These are phyloP conservation scores for Sphagnum contortum DNA, from an alignment of 225 moss, liverwort and hornwort genomes.

Conservation along the genomic window DNA sequence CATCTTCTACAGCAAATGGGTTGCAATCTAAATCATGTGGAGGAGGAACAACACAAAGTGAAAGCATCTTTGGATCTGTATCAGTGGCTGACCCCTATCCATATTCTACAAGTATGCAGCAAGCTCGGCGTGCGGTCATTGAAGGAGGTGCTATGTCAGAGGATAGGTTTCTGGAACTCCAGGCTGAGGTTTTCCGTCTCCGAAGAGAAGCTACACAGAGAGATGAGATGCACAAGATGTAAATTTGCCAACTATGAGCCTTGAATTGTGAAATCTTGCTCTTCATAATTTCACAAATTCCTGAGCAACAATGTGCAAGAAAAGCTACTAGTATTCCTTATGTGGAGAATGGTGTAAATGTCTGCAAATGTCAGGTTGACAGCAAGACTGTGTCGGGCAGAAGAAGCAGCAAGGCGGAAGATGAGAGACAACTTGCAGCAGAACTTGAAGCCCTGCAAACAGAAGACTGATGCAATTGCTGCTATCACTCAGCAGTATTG, in stretches of 20 bases:
- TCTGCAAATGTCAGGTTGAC: constrained; percentile 20
- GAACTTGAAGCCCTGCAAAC: constrained; percentile 43
- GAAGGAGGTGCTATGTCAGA: constrained; percentile 53
- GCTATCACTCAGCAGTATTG: constrained; percentile 52
- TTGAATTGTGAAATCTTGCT: not conserved
- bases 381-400: constrained; percentile 47
- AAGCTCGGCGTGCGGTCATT: constrained; percentile 25
- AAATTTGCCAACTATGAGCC: constrained; percentile 6
- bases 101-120: constrained; percentile 14
- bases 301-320: not conserved
- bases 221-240: constrained; percentile 54
- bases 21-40: no score
- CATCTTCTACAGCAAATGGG: no score
- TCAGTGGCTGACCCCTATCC: no score
- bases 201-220: constrained; percentile 35
- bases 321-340: not conserved
- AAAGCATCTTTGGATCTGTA: no score
- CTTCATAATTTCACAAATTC: not conserved
- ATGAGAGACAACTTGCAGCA: constrained; percentile 56
- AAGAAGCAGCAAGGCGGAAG: constrained; percentile 63
- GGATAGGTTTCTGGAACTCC: constrained; percentile 59
- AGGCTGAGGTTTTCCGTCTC: constrained; percentile 58
- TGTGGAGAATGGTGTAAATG: constrained; percentile 2
- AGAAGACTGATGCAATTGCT: constrained; percentile 46
- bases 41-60: no score